phyloP scores from a whole-genome alignment of 2,329 filamentous ascomycete genomes.

The Huntiella omanensis region DNA sequence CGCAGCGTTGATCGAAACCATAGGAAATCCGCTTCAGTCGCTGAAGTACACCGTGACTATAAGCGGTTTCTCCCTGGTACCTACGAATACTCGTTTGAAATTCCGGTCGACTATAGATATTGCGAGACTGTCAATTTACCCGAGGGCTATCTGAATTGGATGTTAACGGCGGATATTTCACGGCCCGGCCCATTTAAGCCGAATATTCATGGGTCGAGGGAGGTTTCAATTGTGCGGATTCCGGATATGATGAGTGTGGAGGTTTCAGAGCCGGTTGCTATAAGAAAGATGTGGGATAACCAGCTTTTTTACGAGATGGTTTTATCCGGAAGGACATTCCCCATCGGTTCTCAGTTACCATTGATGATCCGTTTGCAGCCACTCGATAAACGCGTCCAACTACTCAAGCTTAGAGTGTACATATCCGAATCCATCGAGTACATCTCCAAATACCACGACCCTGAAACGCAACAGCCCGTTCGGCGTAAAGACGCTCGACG shows the following conservation, averaged over 20 bases:
- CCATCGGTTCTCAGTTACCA: conserved; percentile 69
- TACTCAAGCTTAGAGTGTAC: conserved; percentile 80
- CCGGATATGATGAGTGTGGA: conserved; percentile 78
- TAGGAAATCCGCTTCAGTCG: conserved; percentile 26
- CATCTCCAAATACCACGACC: conserved; percentile 36
- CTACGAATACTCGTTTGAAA: conserved; percentile 58
- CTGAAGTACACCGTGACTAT: conserved; percentile 55
- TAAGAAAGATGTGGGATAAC: conserved; percentile 85
- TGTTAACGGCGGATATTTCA: conserved; percentile 69
- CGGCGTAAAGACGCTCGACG: conserved; percentile 60
- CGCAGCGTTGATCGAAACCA: conserved; percentile 75
- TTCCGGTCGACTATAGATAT: conserved; percentile 73
- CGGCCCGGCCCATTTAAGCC: conserved; percentile 78
- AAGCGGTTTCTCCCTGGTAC: conserved; percentile 62
- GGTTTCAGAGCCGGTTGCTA: conserved; percentile 82
- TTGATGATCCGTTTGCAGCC: conserved; percentile 90
- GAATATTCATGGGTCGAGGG: conserved; percentile 65
- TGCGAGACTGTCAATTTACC: conserved; percentile 79
- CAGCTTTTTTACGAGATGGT: conserved; percentile 91
- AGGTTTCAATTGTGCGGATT: conserved; percentile 67
- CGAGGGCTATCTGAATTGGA: conserved; percentile 72
- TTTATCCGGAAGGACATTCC: conserved; percentile 89
- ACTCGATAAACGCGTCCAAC: conserved; percentile 67
- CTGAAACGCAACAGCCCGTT: neutral
- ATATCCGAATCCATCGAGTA: conserved; percentile 85